These are phyloP conservation scores for Microthyrium microscopicum DNA, from an alignment of 2,329 filamentous ascomycete species.

Conservation along the genomic window DNA sequence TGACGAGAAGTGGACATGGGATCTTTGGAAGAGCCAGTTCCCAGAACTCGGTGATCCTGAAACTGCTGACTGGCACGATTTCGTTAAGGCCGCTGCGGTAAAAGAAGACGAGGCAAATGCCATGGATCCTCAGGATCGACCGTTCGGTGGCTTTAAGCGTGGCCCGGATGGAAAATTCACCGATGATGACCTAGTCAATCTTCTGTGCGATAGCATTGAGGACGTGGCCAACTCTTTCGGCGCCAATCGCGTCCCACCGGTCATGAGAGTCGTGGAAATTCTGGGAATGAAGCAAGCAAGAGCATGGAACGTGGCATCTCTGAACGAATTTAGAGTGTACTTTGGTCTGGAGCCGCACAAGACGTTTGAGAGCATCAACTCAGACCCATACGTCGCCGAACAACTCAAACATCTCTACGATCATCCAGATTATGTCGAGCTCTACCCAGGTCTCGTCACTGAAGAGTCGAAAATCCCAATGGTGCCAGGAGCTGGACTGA, in stretches of 20 bases:
- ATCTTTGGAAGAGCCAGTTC: conserved; percentile 25
- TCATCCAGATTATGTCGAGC: conserved; percentile 62
- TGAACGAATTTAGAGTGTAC: conserved; percentile 77
- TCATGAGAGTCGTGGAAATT: conserved; percentile 62
- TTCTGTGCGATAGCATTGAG: conserved; percentile 52
- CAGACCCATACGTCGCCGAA: conserved; percentile 52
- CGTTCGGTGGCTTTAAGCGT: conserved; percentile 50
- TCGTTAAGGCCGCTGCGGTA: conserved; percentile 32
- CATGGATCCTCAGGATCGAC: conserved; percentile 48
- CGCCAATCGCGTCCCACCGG: conserved; percentile 52
- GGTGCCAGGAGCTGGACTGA: conserved; percentile 50
- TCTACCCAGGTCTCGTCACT: conserved; percentile 63
- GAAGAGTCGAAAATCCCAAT: conserved; percentile 62
- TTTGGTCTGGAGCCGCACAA: conserved; percentile 62
- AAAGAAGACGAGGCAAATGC: conserved; percentile 34
- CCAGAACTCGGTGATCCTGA: conserved; percentile 1
- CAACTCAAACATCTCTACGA: conserved; percentile 45
- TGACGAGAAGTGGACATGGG: conserved; percentile 67
- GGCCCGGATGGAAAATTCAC: conserved; percentile 50
- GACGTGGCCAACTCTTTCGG: conserved; percentile 49
- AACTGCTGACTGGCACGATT: neutral
- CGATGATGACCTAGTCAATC: conserved; percentile 61
- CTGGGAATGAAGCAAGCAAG: conserved; percentile 64
- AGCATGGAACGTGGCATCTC: conserved; percentile 57
- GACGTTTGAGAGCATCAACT: conserved; percentile 71